A percentile compares a stretch with the other conserved stretches of the same genome.
Conservation (phyloP, 306 rosid genomes). For the Gleditsia sinensis region DNA sequence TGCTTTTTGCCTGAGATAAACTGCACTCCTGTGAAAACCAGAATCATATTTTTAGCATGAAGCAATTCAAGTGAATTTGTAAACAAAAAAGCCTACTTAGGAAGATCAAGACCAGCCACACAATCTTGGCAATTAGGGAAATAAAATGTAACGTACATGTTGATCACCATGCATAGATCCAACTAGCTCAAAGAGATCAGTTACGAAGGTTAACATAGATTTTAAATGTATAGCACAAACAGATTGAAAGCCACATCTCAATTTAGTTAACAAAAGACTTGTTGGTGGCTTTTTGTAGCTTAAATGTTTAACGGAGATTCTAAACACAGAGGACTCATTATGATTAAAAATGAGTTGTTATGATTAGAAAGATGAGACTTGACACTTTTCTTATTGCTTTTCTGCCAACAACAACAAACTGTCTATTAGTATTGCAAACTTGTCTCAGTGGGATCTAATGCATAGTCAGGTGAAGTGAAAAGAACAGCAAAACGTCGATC, state of each 20-base stretch:
- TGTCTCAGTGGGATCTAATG: constrained; percentile 82
- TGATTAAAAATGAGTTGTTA: background rate
- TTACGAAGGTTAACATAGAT: too few relatives aligned
- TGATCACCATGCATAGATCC: background rate
- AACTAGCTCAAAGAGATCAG: background rate
- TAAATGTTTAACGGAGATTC: too few relatives aligned
- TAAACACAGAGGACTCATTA: background rate
- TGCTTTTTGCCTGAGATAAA: constrained; percentile 55
- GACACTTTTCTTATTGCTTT: constrained; percentile 14
- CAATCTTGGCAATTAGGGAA: background rate
- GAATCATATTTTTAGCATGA: constrained; percentile 20
- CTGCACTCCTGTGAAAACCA: constrained; percentile 56
- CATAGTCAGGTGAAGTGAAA: constrained; percentile 58
- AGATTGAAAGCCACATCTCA: background rate
- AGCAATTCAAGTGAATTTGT: background rate
- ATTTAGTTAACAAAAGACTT: background rate
- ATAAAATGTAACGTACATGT: background rate
- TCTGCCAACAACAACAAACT: too few relatives aligned
- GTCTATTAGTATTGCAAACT: constrained; percentile 31
- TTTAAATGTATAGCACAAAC: too few relatives aligned
- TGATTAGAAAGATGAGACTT: background rate
- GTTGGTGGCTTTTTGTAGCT: background rate
- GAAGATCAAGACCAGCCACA: background rate
- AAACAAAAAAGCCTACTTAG: background rate
- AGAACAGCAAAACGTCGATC: constrained; percentile 86